Percentiles rank a stretch among this genome's conserved stretches.
phyloP scores from a whole-genome alignment of 2,329 filamentous ascomycete species.

The Scytalidium lignicola region DNA sequence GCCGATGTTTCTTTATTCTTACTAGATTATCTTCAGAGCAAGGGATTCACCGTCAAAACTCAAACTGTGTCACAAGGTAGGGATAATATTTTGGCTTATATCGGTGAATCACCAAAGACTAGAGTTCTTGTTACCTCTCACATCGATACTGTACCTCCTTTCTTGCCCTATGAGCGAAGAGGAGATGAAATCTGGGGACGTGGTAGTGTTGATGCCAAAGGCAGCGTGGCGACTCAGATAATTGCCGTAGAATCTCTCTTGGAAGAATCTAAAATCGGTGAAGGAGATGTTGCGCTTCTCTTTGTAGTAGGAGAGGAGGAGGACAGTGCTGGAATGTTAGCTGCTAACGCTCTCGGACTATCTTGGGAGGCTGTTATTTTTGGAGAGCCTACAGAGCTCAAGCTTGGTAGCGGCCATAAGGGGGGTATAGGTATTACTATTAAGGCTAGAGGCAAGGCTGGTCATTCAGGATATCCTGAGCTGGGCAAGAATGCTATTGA shows the following conservation, averaged over 20 bases:
- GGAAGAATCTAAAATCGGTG: slow-evolving; percentile 28
- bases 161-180: slow-evolving; percentile 28
- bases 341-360: slow-evolving; percentile 40
- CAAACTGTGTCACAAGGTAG: neutral
- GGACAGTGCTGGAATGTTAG: slow-evolving; percentile 73
- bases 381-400: slow-evolving; percentile 84
- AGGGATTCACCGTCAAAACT: neutral
- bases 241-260: slow-evolving; percentile 57
- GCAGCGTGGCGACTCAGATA: slow-evolving; percentile 65
- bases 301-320: slow-evolving; percentile 78
- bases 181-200: slow-evolving; percentile 56
- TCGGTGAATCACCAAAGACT: slow-evolving; percentile 38
- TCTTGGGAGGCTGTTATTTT: slow-evolving; percentile 69
- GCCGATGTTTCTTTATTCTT: neutral
- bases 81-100: slow-evolving; percentile 57
- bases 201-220: slow-evolving; percentile 67
- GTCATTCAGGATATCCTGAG: slow-evolving; percentile 88
- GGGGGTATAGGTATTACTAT: slow-evolving; percentile 67
- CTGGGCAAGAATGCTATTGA: slow-evolving; percentile 80
- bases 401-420: slow-evolving; percentile 88
- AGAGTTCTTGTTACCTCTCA: slow-evolving; percentile 52
- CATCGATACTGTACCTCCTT: slow-evolving; percentile 55
- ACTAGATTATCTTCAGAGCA: neutral
- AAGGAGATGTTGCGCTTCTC: slow-evolving; percentile 49
- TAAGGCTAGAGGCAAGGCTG: slow-evolving; percentile 64